phyloP scores from a whole-genome alignment of 2,329 filamentous ascomycete genomes.

The Ophiostoma ips region DNA sequence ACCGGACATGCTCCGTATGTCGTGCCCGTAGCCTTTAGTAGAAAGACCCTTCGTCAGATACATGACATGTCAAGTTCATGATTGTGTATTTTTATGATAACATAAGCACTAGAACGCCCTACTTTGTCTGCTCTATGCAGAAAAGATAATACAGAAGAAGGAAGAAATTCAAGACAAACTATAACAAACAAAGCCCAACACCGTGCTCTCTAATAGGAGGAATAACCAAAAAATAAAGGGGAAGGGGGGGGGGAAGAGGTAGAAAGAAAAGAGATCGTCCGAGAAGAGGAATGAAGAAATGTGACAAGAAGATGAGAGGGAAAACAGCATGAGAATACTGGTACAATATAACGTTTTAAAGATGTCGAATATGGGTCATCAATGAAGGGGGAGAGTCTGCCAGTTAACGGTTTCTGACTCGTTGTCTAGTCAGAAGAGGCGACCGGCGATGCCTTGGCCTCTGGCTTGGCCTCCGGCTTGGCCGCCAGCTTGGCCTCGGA shows the following conservation, averaged over 20 bases:
- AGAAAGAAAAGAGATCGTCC: background rate
- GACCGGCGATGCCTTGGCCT: background rate
- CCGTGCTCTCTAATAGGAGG: background rate
- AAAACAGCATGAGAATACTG: conserved; percentile 3
- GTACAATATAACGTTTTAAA: conserved; percentile 1
- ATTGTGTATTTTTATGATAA: too few relatives aligned
- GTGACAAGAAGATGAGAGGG: background rate
- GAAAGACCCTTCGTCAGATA: too few relatives aligned
- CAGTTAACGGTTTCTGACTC: background rate
- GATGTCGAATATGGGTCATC: background rate
- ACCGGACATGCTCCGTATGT: too few relatives aligned
- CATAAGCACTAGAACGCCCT: background rate
- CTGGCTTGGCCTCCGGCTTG: background rate
- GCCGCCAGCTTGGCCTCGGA: background rate
- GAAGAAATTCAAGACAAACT: background rate
- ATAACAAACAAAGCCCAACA: background rate
- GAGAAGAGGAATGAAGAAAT: background rate
- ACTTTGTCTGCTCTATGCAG: conserved; percentile 1
- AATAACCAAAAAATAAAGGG: background rate
- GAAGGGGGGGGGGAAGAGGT: too few relatives aligned
- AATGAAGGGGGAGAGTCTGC: background rate
- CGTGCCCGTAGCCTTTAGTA: too few relatives aligned
- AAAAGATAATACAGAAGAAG: background rate
- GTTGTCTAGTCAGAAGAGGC: background rate
- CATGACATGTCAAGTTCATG: too few relatives aligned